A percentile compares a stretch with the other conserved stretches of the same genome.
Evolutionary conservation across 2,329 filamentous ascomycete species (phyloP).

Genomic region (Raffaelea ambrosiae): DNA sequence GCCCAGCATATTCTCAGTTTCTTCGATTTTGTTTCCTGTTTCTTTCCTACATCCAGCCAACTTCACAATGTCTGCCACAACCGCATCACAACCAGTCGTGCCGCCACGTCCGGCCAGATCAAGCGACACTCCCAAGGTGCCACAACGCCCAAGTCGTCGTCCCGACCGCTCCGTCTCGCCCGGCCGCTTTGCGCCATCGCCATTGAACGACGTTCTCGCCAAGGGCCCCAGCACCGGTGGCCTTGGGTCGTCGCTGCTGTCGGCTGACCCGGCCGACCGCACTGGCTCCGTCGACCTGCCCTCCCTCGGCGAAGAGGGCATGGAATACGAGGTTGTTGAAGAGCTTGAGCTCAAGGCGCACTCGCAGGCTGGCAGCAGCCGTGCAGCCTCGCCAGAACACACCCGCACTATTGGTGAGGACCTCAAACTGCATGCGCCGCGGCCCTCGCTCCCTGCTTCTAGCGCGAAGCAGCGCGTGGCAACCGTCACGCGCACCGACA

Average conservation of each 20-base stretch:
- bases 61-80: conserved; percentile 36
- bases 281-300: conserved; percentile 75
- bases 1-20: too few species aligned
- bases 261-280: conserved; percentile 41
- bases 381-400: conserved; percentile 52
- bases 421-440: conserved; percentile 80
- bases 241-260: conserved; percentile 14
- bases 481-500: conserved; percentile 83
- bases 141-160: conserved; percentile 63
- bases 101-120: conserved; percentile 48
- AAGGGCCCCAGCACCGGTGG: conserved; percentile 34
- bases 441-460: conserved; percentile 70
- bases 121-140: conserved; percentile 59
- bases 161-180: conserved; percentile 74
- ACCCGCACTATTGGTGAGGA: conserved; percentile 72
- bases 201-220: conserved; percentile 64
- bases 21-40: too few species aligned
- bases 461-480: conserved; percentile 79
- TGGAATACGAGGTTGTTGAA: conserved; percentile 61
- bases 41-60: too few species aligned
- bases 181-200: conserved; percentile 73
- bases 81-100: conserved; percentile 44
- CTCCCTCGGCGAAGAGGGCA: conserved; percentile 80
- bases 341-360: conserved; percentile 25
- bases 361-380: conserved; percentile 28